Evolutionary conservation across 73 alveolate genomes (phyloP), one percentile per base, ranked within the genome.

Genomic region (Effrenium voratum): DNA sequence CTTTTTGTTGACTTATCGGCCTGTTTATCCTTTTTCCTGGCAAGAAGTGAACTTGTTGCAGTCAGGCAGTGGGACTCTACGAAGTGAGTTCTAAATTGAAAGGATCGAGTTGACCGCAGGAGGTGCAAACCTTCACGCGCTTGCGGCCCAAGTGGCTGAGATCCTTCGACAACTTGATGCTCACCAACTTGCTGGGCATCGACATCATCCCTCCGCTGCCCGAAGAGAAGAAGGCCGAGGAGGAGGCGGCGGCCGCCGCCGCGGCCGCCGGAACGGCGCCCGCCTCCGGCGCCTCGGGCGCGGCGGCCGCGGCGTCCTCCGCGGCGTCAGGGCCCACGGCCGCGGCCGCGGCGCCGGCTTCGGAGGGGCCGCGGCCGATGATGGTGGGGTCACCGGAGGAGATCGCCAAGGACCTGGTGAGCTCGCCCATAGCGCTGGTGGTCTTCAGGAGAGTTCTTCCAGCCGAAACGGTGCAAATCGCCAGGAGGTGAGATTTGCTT

Each of bases 131-230:
- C 4, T 70, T 70, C 32, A 36, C 82, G 0, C 45, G 82, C 32
- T n/a, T n/a, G n/a, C 86, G 97, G 26, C 50, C 86, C 50, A 70
- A n/a, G 87, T 90, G 97, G 97, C 52, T 90, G 12, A 24, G 57
- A 28, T 24, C 47, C 44, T 26, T 90, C 50, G 97, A 90, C 47
- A 90, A 70, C n/a, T 36, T 90, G 87, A 70, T 90, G 72, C 40
- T 90, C 77, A 68, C 97, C 22, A 75, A 75, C 55, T 47, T 90
- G 52, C 52, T 90, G 57, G 97, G 97, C 32, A 90, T 90, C 28
- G 97, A 90, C 52, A 79, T 75, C 43, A 41, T 70, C 15, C 82
- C 82, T 5, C 82, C 82, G 24, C 82, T 46, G 47, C 82, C 82
- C 19, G 82, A 70, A 36, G 82, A 70, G 47, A 30, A 36, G 32